Evolutionary conservation across 2,329 filamentous ascomycete species (phyloP), one percentile per base, ranked within the genome.

Genomic region (Arthrinium puccinioides): DNA sequence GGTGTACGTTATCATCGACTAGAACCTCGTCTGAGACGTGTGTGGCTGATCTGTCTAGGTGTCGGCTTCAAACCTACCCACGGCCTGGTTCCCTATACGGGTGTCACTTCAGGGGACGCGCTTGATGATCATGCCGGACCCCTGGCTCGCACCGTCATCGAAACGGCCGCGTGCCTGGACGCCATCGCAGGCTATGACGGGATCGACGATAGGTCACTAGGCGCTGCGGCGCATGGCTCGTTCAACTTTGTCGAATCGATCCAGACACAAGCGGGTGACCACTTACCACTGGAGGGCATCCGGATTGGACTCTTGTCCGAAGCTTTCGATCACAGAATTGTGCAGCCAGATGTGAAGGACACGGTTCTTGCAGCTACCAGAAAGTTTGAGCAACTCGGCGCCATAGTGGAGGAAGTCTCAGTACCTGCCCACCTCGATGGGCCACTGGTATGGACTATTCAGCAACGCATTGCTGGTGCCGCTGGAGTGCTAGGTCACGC

Each of bases 21-120:
- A n/a, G n/a, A n/a, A n/a, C n/a, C n/a, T n/a, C 11, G 14, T 4
- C 9, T 16, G n/a, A 33, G 4, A 33, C 18, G 9, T 20, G 13
- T 20, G 3, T 5, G 16, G 24, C 21, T 24, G 31, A 25, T 14
- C 8, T 15, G 13, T 21, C 15, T 28, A 49, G 41, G 46, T 26
- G 62, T 66, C 4, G 68, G 68, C 1, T 52, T 74, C 18, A 76
- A 75, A 43, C 70, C 72, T 0, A 75, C 70, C 0, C 62, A 69
- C 38, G 65, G 68, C 0, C 54, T 74, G 0, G 60, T 76, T 0
- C 72, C 72, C 0, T 76, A 64, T 36, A 75, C 67, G 0, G 71
- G 68, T 0, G 61, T 69, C 31, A 60, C 61, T 2, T 66, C 62
- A 26, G 65, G 68, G 0, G 68, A 74, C 40, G 60, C 69, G 0